These are phyloP conservation scores for Coemansia sp. DNA, from an alignment of 192 early-diverging fungal genomes.

Conservation along the genomic window DNA sequence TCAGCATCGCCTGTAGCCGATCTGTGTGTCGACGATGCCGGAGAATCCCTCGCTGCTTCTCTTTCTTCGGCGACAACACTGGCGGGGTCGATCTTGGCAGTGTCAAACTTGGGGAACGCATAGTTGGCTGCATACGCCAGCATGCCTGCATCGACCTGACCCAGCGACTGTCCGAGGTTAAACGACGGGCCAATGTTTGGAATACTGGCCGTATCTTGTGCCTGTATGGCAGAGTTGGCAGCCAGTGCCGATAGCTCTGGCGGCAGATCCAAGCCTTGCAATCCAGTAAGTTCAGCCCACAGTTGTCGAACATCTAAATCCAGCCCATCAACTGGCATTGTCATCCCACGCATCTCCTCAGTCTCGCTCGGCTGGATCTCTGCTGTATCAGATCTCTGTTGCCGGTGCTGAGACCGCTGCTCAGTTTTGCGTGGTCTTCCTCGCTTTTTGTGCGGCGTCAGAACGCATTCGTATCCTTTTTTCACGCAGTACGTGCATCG, in stretches of 20 bases:
- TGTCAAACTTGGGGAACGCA: conserved; percentile 31
- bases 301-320: conserved; percentile 38
- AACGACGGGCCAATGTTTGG: conserved; percentile 16
- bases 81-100: no score
- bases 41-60: neutral
- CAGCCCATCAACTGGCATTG: conserved; percentile 15
- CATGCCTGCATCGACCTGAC: neutral
- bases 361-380: neutral
- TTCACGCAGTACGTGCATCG: conserved; percentile 54
- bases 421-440: conserved; percentile 42
- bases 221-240: conserved; percentile 22
- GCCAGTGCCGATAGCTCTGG: conserved; percentile 38
- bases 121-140: conserved; percentile 44
- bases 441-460: conserved; percentile 55
- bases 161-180: conserved; percentile 10
- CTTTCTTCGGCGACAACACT: neutral
- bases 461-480: conserved; percentile 44
- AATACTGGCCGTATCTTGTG: conserved; percentile 7
- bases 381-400: neutral
- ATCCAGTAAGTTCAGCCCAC: conserved; percentile 48
- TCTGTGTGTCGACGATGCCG: conserved; percentile 5
- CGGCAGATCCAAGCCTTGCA: conserved; percentile 34
- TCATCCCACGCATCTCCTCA: neutral
- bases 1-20: neutral
- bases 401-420: conserved; percentile 7